Evolutionary conservation across 2,329 filamentous ascomycete species (phyloP).

Genomic region (Verticillium klebahnii): DNA sequence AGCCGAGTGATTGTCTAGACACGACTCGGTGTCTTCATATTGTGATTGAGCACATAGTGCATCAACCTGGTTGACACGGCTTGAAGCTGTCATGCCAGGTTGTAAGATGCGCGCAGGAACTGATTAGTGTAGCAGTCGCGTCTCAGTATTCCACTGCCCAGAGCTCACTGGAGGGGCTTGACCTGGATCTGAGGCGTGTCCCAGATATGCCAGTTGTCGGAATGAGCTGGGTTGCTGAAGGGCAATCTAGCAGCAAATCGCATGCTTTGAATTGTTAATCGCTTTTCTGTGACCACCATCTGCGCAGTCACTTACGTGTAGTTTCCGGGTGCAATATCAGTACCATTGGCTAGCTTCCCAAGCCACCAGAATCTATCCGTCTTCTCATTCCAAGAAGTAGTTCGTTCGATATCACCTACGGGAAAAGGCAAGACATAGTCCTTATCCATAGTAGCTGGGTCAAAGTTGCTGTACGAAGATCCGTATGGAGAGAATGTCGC

Average conservation of each 20-base stretch:
- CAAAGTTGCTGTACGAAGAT: conserved; percentile 9
- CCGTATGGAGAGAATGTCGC: conserved; percentile 17
- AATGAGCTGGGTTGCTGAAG: conserved; percentile 13
- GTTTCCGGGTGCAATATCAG: conserved; percentile 18
- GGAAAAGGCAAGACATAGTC: conserved; percentile 19
- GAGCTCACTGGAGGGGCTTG: not conserved
- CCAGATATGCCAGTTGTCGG: conserved; percentile 15
- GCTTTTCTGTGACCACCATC: no score
- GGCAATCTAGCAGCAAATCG: conserved; percentile 14
- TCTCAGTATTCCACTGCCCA: no score
- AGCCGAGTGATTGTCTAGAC: no score
- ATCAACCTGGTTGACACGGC: no score
- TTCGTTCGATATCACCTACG: conserved; percentile 12
- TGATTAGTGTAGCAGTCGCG: no score
- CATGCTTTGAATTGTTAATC: not conserved
- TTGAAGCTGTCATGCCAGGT: no score
- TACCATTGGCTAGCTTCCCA: conserved; percentile 20
- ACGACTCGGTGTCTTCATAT: no score
- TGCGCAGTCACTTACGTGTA: conserved; percentile 6
- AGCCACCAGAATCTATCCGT: conserved; percentile 20
- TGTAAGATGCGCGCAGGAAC: no score
- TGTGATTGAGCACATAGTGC: no score
- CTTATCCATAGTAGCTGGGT: conserved; percentile 15
- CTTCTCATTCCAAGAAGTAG: conserved; percentile 7
- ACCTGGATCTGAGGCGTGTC: conserved; percentile 10